phyloP scores from a whole-genome alignment of 78 protist genomes.

The Anaeramoeba flamelloides region DNA sequence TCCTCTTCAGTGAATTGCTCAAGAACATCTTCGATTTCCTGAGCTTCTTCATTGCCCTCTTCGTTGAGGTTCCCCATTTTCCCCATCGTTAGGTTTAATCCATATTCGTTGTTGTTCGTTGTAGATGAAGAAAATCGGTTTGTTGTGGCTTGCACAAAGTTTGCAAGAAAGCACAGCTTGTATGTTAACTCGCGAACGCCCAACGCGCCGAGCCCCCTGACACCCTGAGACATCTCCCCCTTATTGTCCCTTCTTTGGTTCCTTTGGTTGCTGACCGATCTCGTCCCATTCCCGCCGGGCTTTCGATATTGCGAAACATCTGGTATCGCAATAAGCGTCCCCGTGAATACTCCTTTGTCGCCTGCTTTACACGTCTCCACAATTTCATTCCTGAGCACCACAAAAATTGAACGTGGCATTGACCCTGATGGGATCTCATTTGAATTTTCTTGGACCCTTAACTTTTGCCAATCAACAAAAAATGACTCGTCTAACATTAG shows the following conservation, averaged over 20 bases:
- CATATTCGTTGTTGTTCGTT: too few species aligned
- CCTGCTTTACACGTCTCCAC: slow-evolving; percentile 57
- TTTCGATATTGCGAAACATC: slow-evolving; percentile 48
- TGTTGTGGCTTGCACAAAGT: slow-evolving; percentile 6
- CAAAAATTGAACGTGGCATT: slow-evolving; percentile 71
- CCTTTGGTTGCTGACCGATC: too few species aligned
- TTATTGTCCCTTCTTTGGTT: too few species aligned
- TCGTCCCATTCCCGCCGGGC: slow-evolving; percentile 18
- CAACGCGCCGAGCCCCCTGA: slow-evolving; percentile 65
- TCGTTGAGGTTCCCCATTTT: too few species aligned
- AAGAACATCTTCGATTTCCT: too few species aligned
- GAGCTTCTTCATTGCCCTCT: too few species aligned
- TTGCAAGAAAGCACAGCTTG: slow-evolving; percentile 66
- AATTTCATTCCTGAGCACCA: slow-evolving; percentile 1
- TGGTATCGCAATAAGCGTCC: slow-evolving; percentile 88
- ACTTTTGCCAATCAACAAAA: slow-evolving; percentile 86
- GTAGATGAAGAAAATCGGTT: too few species aligned
- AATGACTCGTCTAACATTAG: slow-evolving; percentile 39
- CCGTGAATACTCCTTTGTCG: slow-evolving; percentile 68
- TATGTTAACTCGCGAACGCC: slow-evolving; percentile 85
- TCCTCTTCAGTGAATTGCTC: slow-evolving; percentile 33
- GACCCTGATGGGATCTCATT: slow-evolving; percentile 69
- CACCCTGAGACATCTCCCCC: too few species aligned
- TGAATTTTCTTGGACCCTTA: slow-evolving; percentile 57
- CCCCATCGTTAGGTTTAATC: too few species aligned